Evolutionary conservation across 2,329 filamentous ascomycete genomes (phyloP), one percentile per base, ranked within the genome.

Genomic region (Arthrobotrys entomopaga): DNA sequence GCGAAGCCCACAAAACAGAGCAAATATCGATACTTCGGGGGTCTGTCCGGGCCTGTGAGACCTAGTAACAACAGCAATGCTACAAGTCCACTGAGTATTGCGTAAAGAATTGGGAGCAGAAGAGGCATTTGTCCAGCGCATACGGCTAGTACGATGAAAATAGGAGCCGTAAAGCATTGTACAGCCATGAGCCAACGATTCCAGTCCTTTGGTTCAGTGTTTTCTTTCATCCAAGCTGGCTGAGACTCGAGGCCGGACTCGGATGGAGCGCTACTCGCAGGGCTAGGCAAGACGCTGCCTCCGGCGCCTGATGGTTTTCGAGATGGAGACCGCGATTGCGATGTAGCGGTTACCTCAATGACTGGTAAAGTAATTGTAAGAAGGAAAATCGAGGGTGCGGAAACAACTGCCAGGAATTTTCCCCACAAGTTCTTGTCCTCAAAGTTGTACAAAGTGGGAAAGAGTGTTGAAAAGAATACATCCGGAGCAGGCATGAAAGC

Each of bases 281-380:
- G 84, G 78, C 50, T 82, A 76, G 19, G 80, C 78, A 1, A 83
- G 84, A 10, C 80, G 76, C 78, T 20, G n/a, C 77, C 75, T n/a
- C 42, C 42, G 11, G 42, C 42, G 13, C 75, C 73, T 6, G 77
- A 69, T 24, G 43, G 58, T 56, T 76, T 57, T 26, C 70, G 49
- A 19, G 69, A 73, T 11, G 61, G 61, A 4, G 34, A 10, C 7
- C 58, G 52, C 24, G 63, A 65, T 29, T 48, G 42, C 8, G 50
- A 13, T 22, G 71, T 16, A 10, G 65, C 86, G 6, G 86, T 84
- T 19, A 87, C 85, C 78, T 98, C 94, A 4, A 97, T 91, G 0
- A 99, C 93, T 0, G 96, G 95, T 3, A 99, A 82, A 0, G 95
- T 99, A 53, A 95, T 88, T 0, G 94, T 94, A 2, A 99, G 85